Conservation (phyloP, 2,329 filamentous ascomycete genomes). For the Dothistroma pini region DNA sequence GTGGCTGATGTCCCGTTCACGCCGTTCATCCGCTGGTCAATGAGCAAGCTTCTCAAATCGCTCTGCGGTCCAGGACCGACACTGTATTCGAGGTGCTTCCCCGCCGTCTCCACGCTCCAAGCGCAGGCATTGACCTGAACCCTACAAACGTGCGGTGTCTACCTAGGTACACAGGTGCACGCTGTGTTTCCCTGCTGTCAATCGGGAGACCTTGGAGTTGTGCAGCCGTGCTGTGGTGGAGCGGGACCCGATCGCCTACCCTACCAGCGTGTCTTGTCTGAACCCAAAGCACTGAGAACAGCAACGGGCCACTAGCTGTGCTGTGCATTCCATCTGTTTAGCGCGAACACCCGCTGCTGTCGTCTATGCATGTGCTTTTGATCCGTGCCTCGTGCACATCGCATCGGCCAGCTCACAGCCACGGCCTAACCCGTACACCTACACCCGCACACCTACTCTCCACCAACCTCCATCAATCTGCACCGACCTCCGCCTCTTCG, state of each 20-base stretch:
- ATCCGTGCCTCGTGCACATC: background rate
- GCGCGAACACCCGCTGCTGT: background rate
- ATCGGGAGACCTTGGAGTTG: background rate
- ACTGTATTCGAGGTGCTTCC: background rate
- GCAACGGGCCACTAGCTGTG: constrained; percentile 4
- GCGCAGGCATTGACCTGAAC: background rate
- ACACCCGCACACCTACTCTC: background rate
- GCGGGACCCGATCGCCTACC: too few species aligned
- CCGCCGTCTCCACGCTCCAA: background rate
- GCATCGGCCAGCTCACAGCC: background rate
- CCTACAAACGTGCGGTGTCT: background rate
- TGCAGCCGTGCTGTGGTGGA: background rate
- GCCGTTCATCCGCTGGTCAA: background rate
- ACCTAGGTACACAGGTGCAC: background rate
- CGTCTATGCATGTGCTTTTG: background rate
- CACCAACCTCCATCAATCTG: background rate
- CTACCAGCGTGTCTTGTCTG: background rate
- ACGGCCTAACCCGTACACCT: background rate
- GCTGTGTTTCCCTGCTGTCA: background rate
- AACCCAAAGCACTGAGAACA: background rate
- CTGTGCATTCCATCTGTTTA: background rate
- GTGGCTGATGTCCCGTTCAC: background rate
- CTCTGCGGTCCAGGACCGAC: background rate
- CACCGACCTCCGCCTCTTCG: background rate
- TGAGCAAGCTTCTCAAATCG: constrained; percentile 4